A percentile compares a stretch with the other conserved stretches of the same genome.
Conservation (phyloP, 176 grass and related monocot genomes). For the Avena insularis region DNA sequence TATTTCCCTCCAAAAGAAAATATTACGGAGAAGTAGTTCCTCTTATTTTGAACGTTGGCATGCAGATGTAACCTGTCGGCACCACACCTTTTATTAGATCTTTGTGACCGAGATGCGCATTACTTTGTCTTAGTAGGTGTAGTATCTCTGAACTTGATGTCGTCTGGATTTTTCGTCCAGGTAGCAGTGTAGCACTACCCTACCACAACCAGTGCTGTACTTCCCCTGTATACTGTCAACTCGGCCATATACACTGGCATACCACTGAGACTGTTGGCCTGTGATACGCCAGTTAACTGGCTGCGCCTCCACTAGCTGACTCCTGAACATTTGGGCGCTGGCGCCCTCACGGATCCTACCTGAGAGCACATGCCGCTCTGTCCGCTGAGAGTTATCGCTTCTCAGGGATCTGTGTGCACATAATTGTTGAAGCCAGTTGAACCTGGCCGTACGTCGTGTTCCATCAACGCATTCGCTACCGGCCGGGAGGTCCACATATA, state of each 20-base stretch:
- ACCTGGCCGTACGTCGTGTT: not conserved
- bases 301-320: not conserved
- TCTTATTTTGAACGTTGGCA: not conserved
- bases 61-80: not conserved
- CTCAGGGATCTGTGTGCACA: not conserved
- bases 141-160: not conserved
- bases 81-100: constrained; percentile 41
- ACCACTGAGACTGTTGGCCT: not conserved
- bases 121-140: not conserved
- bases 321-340: not conserved
- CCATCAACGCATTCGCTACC: not conserved
- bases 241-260: not conserved
- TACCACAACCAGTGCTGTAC: not conserved
- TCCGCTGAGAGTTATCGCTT: not conserved
- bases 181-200: not conserved
- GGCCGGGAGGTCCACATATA: constrained; percentile 11
- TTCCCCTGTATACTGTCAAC: not conserved
- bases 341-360: not conserved
- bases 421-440: not conserved
- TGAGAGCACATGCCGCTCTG: constrained; percentile 4
- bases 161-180: not conserved
- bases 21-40: not conserved
- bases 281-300: not conserved
- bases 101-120: constrained; percentile 45
- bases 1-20: too few relatives aligned